Base-by-base conservation (phyloP, 805 yeast genomes). In the Candida schatavii region DNA sequence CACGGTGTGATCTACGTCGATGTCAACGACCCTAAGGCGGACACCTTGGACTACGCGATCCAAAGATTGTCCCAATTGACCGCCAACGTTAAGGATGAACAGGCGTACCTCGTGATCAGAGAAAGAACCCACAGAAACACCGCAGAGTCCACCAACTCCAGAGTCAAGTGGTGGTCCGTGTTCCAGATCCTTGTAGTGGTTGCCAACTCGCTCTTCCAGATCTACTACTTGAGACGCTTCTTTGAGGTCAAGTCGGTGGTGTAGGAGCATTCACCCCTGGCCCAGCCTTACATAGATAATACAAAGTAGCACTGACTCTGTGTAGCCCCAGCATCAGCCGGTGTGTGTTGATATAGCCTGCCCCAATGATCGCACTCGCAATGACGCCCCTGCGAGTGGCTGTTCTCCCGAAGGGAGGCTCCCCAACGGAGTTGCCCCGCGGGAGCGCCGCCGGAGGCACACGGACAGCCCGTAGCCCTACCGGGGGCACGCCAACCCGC, bases 61-160 rank as follows among this genome's bases (percentile, higher is more conserved):
- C 80, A 81, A 62, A 78, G 81, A 59, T 73, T 91, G 56, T 69
- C 81, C 50, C 85, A 85, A 48, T 72, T 87, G 51, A 83, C 95
- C 30, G 80, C 80, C 54, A 96, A 88, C 54, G 89, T 93, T 46
- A 85, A 86, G 68, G 91, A 89, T 54, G 99, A 93, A 68, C 95
- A 85, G 57, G 79, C 87, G 54, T 93, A 93, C 67, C 83, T 93
- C 54, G 95, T 90, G 37, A 89, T 91, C 46, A 83, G 99, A 68
- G 99, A 91, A 69, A 85, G 97, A 71, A 86, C 95, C 13, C 99
- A 91, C 66, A 85, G 99, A 78, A 93, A 91, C 70, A 91, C 99
- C 7, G 98, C 99, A 4, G 99, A 91, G 69, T 86, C 96, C 19
- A 91, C 99, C 35, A 91, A 91, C 66, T 84, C 93, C 42, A 81